These are phyloP conservation scores for Ophiocordyceps sinensis DNA, from an alignment of 2,329 filamentous ascomycete species.

Conservation along the genomic window DNA sequence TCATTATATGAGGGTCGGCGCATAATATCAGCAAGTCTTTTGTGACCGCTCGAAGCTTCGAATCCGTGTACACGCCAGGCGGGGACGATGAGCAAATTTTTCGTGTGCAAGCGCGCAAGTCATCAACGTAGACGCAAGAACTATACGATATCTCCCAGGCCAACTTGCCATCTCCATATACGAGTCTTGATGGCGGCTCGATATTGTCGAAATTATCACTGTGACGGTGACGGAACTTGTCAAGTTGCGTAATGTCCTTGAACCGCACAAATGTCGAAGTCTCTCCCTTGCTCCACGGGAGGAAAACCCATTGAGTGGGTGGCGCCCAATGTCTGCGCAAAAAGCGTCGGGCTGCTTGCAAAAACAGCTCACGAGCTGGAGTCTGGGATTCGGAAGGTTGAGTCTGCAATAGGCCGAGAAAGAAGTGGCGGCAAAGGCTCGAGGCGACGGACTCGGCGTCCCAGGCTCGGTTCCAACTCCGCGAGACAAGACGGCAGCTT, in stretches of 20 bases:
- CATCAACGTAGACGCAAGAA: conserved; percentile 10
- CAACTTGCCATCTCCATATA: conserved; percentile 6
- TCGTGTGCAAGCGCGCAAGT: conserved; percentile 8
- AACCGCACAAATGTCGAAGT: conserved; percentile 1
- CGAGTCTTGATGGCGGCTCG: no score
- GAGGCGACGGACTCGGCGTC: conserved; percentile 8
- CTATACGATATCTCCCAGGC: conserved; percentile 12
- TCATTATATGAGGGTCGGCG: no score
- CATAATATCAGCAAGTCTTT: neutral
- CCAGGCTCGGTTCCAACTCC: conserved; percentile 12
- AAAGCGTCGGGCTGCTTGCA: conserved; percentile 3
- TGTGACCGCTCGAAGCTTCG: conserved; percentile 7
- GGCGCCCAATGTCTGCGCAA: conserved; percentile 4
- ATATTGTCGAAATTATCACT: no score
- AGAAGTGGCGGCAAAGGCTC: conserved; percentile 10
- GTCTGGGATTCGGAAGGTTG: conserved; percentile 1
- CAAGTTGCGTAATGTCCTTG: no score
- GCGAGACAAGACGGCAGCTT: conserved; percentile 11
- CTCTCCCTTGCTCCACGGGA: conserved; percentile 6
- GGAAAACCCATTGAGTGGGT: conserved; percentile 1
- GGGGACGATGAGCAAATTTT: conserved; percentile 6
- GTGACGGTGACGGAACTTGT: no score
- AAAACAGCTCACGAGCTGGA: conserved; percentile 4
- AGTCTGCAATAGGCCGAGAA: conserved; percentile 12
- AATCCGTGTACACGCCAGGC: no score